phyloP scores from a whole-genome alignment of 2,329 filamentous ascomycete species.

The Fusarium sp. region DNA sequence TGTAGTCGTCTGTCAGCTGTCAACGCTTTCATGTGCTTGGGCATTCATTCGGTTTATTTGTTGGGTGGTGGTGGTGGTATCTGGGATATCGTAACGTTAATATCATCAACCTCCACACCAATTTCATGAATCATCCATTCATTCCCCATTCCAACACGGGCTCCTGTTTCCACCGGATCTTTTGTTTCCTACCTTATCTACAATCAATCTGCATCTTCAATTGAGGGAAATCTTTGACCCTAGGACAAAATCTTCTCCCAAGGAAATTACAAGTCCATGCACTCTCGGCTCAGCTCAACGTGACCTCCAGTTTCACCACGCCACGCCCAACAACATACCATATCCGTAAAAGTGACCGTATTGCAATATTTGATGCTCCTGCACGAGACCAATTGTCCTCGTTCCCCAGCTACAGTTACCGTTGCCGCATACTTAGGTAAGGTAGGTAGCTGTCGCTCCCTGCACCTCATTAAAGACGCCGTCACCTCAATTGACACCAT shows the following conservation, averaged over 20 bases:
- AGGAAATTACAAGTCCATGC: conserved; percentile 37
- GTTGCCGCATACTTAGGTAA: background rate
- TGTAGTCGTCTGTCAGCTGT: background rate
- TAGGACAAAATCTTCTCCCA: background rate
- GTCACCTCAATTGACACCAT: background rate
- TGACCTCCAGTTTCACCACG: conserved; percentile 32
- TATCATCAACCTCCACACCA: conserved; percentile 9
- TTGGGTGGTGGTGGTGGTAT: background rate
- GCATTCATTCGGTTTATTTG: background rate
- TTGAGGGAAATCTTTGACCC: conserved; percentile 6
- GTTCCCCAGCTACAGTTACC: conserved; percentile 4
- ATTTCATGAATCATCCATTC: conserved; percentile 36
- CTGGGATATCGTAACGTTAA: conserved; percentile 28
- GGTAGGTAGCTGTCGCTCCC: background rate
- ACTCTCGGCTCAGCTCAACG: conserved; percentile 22
- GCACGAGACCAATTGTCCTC: conserved; percentile 19
- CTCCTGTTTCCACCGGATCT: background rate
- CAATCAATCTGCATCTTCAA: background rate
- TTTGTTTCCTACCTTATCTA: background rate
- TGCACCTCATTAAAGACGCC: background rate
- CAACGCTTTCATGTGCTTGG: background rate
- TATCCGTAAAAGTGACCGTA: conserved; percentile 21
- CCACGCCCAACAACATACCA: conserved; percentile 33
- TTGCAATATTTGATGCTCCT: conserved; percentile 7
- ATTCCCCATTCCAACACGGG: background rate